Conservation (phyloP, 768 basidiomycete genomes). For the Mycena metata region DNA sequence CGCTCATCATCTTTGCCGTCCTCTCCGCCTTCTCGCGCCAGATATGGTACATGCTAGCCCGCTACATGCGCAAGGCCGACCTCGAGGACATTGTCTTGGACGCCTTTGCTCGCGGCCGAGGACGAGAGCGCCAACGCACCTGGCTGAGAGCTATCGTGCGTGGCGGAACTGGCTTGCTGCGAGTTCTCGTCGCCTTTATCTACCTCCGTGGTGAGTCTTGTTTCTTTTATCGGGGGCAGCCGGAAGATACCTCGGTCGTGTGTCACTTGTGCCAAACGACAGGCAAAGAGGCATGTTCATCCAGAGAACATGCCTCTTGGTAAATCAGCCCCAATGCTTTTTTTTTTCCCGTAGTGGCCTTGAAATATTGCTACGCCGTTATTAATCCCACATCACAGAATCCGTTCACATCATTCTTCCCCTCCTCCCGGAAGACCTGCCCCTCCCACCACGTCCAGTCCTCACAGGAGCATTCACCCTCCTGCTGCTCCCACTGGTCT, state of each 20-base stretch:
- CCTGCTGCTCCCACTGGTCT: constrained; percentile 63
- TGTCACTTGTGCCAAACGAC: too few relatives aligned
- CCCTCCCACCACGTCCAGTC: constrained; percentile 53
- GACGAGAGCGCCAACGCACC: constrained; percentile 62
- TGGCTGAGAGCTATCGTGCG: constrained; percentile 61
- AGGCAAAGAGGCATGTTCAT: too few relatives aligned
- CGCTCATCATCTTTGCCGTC: constrained; percentile 66
- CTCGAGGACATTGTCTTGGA: constrained; percentile 76
- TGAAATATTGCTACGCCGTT: neutral
- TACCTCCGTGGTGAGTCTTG: constrained; percentile 74
- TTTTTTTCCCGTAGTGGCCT: too few relatives aligned
- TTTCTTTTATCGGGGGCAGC: neutral
- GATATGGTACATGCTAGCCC: constrained; percentile 83
- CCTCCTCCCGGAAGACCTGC: constrained; percentile 55
- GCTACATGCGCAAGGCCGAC: constrained; percentile 75
- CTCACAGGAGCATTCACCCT: constrained; percentile 59
- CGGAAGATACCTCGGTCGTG: too few relatives aligned
- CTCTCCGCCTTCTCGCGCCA: constrained; percentile 74
- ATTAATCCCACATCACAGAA: constrained; percentile 54
- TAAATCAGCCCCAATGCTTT: too few relatives aligned
- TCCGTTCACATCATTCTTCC: constrained; percentile 66
- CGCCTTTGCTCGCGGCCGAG: constrained; percentile 68
- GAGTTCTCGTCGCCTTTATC: constrained; percentile 66
- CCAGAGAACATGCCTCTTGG: too few relatives aligned
- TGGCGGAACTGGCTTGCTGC: constrained; percentile 58